Evolutionary conservation across 306 rosid species (phyloP), one percentile per base, ranked within the genome.

Genomic region (Biancaea sappan): DNA sequence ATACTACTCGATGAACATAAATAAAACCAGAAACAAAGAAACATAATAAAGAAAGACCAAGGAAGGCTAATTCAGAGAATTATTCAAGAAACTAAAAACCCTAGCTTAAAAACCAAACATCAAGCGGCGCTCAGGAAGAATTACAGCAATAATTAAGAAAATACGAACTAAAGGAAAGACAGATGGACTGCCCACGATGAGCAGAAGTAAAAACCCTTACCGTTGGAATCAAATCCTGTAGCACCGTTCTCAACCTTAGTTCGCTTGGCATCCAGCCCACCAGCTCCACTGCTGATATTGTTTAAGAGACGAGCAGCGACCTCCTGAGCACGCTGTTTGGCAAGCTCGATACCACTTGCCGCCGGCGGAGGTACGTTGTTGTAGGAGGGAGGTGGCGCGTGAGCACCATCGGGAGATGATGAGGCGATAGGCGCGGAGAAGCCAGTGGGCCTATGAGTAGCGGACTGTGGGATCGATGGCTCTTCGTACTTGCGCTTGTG

Each of bases 241-340:
- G 88, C 72, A 16, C 94, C 99, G 61, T 90, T 88, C 22, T 95
- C 99, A 65, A 85, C 77, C 81, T 93, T 92, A 14, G 96, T 71
- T 0, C 99, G 99, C 78, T 95, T 95, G 71, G 81, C 71, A 34
- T 92, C 99, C 14, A 84, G 72, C 7, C 80, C 77, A 18, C 70
- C 76, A 25, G 82, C 83, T 6, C 78, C 86, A 10, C 73, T 79
- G 69, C 68, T 46, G 4, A 46, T 46, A 46, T 46, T 62, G 48
- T 62, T 62, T 21, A 81, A 83, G 79, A 95, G 84, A 2, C 97
- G 97, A 69, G 99, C 89, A 3, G 99, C 98, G 31, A 95, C 93
- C 87, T 92, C 97, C 82, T 95, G 99, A 2, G 98, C 99, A 1
- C 87, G 89, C 77, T 90, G 98, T 80, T 95, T 95, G 74, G 97